These are phyloP conservation scores for Elongisporangium anandrum DNA, from an alignment of 352 stramenopile genomes.

Conservation along the genomic window DNA sequence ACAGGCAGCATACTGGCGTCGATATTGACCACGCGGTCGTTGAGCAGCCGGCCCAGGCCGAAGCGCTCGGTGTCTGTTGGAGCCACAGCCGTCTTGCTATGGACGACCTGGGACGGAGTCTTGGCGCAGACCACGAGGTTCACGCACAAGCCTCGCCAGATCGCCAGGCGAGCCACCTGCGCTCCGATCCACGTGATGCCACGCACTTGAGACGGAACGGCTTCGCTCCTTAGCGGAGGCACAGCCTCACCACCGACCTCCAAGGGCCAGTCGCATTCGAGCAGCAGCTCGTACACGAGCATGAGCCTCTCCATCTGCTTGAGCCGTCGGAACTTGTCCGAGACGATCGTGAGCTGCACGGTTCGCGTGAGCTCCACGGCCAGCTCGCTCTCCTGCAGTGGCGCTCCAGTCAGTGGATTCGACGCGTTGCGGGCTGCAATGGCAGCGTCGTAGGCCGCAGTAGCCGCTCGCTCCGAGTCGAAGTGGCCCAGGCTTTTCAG, in stretches of 20 bases:
- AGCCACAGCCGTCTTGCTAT: slow-evolving; percentile 3
- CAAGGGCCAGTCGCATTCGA: slow-evolving; percentile 1
- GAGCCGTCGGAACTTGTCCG: slow-evolving; percentile 40
- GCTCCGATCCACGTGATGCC: slow-evolving; percentile 31
- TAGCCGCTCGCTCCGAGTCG: slow-evolving; percentile 46
- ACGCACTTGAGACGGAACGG: slow-evolving; percentile 12
- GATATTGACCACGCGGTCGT: slow-evolving; percentile 40
- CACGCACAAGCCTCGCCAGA: slow-evolving; percentile 37
- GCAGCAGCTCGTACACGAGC: slow-evolving; percentile 34
- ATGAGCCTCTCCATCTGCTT: slow-evolving; percentile 41
- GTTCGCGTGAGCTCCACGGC: slow-evolving; percentile 20
- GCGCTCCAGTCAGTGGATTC: slow-evolving; percentile 35
- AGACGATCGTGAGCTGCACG: slow-evolving; percentile 51
- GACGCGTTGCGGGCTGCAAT: slow-evolving; percentile 25
- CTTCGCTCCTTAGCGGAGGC: not conserved
- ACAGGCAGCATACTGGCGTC: slow-evolving; percentile 26
- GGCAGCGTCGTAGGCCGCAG: slow-evolving; percentile 30
- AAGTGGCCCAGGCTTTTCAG: slow-evolving; percentile 50
- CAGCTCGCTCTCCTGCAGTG: slow-evolving; percentile 21
- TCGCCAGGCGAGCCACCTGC: slow-evolving; percentile 26
- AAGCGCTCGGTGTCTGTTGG: slow-evolving; percentile 46
- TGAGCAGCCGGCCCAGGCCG: slow-evolving; percentile 42
- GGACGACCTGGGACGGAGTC: slow-evolving; percentile 24
- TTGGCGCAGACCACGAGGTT: slow-evolving; percentile 44
- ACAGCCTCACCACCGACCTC: too few species aligned